Conservation (phyloP, 148 eudicot genomes). For the Amaranthus cruentus region DNA sequence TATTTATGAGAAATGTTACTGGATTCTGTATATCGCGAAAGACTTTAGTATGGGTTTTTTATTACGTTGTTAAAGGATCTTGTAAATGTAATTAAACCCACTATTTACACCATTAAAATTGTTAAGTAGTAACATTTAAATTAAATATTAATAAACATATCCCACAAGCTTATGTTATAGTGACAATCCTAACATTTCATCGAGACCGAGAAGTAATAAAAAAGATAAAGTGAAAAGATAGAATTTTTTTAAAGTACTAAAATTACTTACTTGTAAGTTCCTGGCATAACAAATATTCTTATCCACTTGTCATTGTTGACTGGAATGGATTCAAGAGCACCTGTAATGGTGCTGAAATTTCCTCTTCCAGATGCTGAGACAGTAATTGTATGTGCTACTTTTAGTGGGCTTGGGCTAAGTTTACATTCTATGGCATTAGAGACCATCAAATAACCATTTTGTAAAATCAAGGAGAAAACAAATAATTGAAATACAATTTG, state of each 20-base stretch:
- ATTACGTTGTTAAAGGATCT: no score
- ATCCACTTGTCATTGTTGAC: background rate
- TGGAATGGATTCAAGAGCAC: background rate
- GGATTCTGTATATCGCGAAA: no score
- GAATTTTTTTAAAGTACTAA: no score
- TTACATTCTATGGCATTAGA: no score
- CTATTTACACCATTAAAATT: background rate
- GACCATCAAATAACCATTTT: no score
- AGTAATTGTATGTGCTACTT: background rate
- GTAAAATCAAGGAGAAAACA: no score
- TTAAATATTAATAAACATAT: background rate
- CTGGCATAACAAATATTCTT: background rate
- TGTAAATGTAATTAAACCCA: background rate
- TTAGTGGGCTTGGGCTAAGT: no score
- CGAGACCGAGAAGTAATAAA: background rate
- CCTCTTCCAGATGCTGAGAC: background rate
- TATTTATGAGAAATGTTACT: no score
- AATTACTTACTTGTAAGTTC: slow-evolving; percentile 1
- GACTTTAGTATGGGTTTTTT: no score
- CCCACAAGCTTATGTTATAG: background rate
- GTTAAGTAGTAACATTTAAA: no score
- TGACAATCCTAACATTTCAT: background rate
- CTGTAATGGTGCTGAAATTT: background rate
- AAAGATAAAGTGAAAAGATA: background rate
- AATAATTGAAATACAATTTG: no score